Conservation (phyloP, 495 filamentous ascomycete species). For the Aspergillus olivimuriae region DNA sequence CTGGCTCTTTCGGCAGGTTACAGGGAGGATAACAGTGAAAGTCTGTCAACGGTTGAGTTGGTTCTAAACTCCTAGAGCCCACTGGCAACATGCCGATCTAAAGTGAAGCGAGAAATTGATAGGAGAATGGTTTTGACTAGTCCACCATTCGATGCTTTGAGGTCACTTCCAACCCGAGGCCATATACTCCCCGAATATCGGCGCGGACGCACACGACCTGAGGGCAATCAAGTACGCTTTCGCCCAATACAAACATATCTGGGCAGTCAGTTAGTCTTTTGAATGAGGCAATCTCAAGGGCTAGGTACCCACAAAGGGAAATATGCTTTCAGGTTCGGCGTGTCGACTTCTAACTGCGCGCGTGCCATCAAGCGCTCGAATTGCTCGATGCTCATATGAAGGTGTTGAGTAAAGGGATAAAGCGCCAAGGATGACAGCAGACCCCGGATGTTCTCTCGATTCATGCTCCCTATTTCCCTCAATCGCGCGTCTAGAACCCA, state of each 20-base stretch:
- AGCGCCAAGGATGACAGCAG: slow-evolving; percentile 56
- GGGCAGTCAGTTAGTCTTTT: slow-evolving; percentile 13
- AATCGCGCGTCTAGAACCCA: slow-evolving; percentile 48
- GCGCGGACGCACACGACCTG: no score
- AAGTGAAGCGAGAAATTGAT: no score
- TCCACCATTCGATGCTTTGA: no score
- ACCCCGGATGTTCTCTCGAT: slow-evolving; percentile 53
- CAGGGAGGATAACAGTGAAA: no score
- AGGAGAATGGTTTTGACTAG: no score
- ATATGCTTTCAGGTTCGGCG: slow-evolving; percentile 63
- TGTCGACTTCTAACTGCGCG: slow-evolving; percentile 60
- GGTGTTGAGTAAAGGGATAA: slow-evolving; percentile 53
- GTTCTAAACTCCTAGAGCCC: no score
- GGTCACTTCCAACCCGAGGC: no score
- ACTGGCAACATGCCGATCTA: no score
- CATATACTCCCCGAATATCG: no score
- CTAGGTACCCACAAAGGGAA: slow-evolving; percentile 59
- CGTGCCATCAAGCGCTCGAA: slow-evolving; percentile 59
- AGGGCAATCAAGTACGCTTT: no score
- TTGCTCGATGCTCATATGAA: slow-evolving; percentile 56
- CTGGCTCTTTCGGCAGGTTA: no score
- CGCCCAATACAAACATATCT: slow-evolving; percentile 55
- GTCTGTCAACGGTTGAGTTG: no score
- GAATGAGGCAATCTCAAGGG: not conserved
- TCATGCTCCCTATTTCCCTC: slow-evolving; percentile 55